Evolutionary conservation across 2,329 filamentous ascomycete species (phyloP).

Genomic region (Epichloe sibirici): DNA sequence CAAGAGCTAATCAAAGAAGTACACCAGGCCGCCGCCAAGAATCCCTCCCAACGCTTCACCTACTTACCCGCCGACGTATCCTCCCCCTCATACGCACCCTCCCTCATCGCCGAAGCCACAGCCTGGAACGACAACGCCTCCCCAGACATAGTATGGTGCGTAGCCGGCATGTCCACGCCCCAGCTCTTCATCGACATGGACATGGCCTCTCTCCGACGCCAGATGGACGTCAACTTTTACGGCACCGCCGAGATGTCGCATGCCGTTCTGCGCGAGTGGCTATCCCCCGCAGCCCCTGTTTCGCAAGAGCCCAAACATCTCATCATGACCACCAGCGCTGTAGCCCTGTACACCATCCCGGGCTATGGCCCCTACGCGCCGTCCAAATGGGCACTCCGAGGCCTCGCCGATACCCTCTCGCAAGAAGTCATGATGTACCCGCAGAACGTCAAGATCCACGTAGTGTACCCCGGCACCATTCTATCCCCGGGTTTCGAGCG

Average conservation of each 20-base stretch:
- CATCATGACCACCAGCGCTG: conserved; percentile 71
- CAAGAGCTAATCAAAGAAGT: conserved; percentile 5
- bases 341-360: conserved; percentile 62
- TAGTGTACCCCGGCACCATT: conserved; percentile 78
- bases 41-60: conserved; percentile 64
- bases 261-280: conserved; percentile 65
- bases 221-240: conserved; percentile 93
- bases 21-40: conserved; percentile 50
- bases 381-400: conserved; percentile 73
- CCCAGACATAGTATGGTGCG: conserved; percentile 84
- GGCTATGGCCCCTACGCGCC: conserved; percentile 81
- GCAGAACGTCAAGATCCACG: conserved; percentile 65
- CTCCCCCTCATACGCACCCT: conserved; percentile 51
- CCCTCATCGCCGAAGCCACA: conserved; percentile 59
- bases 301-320: conserved; percentile 55
- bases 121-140: conserved; percentile 63
- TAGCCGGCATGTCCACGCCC: conserved; percentile 65
- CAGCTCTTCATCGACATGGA: conserved; percentile 67
- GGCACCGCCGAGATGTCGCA: conserved; percentile 78
- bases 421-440: conserved; percentile 85
- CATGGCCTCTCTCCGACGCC: conserved; percentile 51
- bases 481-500: conserved; percentile 59
- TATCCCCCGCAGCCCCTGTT: conserved; percentile 34
- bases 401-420: conserved; percentile 68
- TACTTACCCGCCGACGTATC: conserved; percentile 77